A percentile compares a stretch with the other conserved stretches of the same genome.
phyloP scores from a whole-genome alignment of 495 filamentous ascomycete genomes.

The Tuber microsphaerosporum region DNA sequence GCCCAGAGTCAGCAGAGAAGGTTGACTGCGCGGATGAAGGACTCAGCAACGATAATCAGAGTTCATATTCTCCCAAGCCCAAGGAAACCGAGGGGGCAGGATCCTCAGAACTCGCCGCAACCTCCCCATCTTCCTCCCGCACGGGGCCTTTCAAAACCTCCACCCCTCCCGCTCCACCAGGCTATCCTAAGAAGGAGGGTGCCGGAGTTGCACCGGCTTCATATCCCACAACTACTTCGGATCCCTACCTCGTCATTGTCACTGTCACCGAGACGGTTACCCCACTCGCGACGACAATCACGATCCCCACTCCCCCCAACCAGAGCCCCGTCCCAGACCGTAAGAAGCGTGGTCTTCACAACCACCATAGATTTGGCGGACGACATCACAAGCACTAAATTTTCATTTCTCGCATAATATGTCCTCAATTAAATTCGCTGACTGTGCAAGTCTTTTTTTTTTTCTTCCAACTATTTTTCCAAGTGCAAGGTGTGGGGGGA shows the following conservation, averaged over 20 bases:
- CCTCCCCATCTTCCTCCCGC: not conserved
- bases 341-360: not conserved
- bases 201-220: not conserved
- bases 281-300: constrained; percentile 19
- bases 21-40: constrained; percentile 19
- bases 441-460: not conserved
- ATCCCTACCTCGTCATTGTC: constrained; percentile 28
- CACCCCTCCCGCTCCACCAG: not conserved
- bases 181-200: not conserved
- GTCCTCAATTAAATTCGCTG: not conserved
- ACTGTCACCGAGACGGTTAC: constrained; percentile 27
- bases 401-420: not conserved
- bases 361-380: not conserved
- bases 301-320: constrained; percentile 6
- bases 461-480: not conserved
- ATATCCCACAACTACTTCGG: constrained; percentile 6
- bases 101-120: not conserved
- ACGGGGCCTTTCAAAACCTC: not conserved
- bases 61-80: not conserved
- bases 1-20: constrained; percentile 33
- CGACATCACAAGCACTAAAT: not conserved
- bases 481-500: not conserved
- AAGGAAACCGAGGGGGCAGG: not conserved
- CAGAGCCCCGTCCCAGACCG: not conserved
- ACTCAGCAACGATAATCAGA: not conserved